These are phyloP conservation scores for Crithidia brevicula DNA, from an alignment of 208 protist genomes.

Conservation along the genomic window DNA sequence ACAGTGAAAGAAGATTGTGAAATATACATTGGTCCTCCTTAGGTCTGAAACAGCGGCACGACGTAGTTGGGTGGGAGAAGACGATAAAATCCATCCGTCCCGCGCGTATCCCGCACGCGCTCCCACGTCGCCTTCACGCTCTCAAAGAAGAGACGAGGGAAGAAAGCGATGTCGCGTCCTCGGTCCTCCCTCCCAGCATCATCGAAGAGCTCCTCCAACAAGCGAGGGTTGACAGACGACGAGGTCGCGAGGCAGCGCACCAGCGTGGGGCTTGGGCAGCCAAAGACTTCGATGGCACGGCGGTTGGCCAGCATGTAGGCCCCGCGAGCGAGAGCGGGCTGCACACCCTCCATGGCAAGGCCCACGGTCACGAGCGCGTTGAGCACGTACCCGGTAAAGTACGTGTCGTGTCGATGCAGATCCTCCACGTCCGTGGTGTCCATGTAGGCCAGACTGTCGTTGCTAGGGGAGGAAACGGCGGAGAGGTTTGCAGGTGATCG, in stretches of 20 bases:
- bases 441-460: not conserved
- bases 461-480: not conserved
- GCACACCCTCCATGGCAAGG: constrained; percentile 45
- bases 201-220: constrained; percentile 8
- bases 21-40: not conserved
- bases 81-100: constrained; percentile 37
- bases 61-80: constrained; percentile 45
- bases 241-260: constrained; percentile 8
- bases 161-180: constrained; percentile 36
- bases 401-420: constrained; percentile 38
- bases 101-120: constrained; percentile 11
- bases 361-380: constrained; percentile 57
- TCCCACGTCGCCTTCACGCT: constrained; percentile 13
- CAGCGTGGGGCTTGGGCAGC: constrained; percentile 7
- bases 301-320: constrained; percentile 34
- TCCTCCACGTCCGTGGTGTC: constrained; percentile 7
- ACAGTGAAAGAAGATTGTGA: not conserved
- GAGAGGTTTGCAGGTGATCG: not conserved
- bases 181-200: not conserved
- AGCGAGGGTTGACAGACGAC: not conserved
- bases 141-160: constrained; percentile 40
- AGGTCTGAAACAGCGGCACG: constrained; percentile 35
- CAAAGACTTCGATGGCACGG: constrained; percentile 31
- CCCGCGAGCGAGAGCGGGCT: constrained; percentile 38
- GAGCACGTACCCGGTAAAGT: constrained; percentile 44